phyloP scores from a whole-genome alignment of 139 green algal species.

The Chlorella sp. region DNA sequence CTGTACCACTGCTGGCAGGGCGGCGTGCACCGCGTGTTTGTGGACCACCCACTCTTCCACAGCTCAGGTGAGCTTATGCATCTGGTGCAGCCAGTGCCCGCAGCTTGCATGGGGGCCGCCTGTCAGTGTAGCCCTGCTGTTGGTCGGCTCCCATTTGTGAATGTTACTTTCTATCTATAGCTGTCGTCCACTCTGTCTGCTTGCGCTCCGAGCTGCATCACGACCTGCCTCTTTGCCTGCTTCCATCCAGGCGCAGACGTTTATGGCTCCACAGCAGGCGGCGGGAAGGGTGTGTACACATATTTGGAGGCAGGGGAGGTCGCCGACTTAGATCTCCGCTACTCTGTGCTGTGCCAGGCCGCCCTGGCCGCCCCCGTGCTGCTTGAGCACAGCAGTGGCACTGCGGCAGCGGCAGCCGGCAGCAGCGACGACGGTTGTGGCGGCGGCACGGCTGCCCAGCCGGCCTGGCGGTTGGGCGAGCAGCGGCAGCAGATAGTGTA shows the following conservation, averaged over 20 bases:
- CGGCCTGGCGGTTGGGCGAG: neutral
- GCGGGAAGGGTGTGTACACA: slow-evolving; percentile 41
- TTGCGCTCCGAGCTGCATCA: too few relatives aligned
- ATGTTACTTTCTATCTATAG: too few relatives aligned
- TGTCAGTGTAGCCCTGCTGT: too few relatives aligned
- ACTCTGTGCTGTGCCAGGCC: slow-evolving; percentile 85
- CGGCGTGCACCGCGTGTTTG: slow-evolving; percentile 84
- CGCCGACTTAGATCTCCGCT: slow-evolving; percentile 67
- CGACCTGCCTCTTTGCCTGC: too few relatives aligned
- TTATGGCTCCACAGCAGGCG: slow-evolving; percentile 29
- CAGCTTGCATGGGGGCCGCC: too few relatives aligned
- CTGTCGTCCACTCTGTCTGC: too few relatives aligned
- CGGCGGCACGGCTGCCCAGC: neutral
- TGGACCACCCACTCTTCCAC: slow-evolving; percentile 79
- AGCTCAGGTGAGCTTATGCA: neutral
- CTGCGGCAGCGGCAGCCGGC: neutral
- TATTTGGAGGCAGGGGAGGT: slow-evolving; percentile 52
- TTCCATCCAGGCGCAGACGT: slow-evolving; percentile 23
- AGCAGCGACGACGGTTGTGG: neutral
- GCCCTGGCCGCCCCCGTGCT: slow-evolving; percentile 78
- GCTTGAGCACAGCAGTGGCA: slow-evolving; percentile 71
- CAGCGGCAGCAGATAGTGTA: slow-evolving; percentile 41
- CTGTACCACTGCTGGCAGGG: slow-evolving; percentile 50
- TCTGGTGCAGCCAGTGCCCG: neutral
- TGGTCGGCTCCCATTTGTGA: too few relatives aligned